Percentiles rank a stretch among this genome's conserved stretches.
phyloP scores from a whole-genome alignment of 2,329 filamentous ascomycete species.

The Neoscytalidium dimidiatum region DNA sequence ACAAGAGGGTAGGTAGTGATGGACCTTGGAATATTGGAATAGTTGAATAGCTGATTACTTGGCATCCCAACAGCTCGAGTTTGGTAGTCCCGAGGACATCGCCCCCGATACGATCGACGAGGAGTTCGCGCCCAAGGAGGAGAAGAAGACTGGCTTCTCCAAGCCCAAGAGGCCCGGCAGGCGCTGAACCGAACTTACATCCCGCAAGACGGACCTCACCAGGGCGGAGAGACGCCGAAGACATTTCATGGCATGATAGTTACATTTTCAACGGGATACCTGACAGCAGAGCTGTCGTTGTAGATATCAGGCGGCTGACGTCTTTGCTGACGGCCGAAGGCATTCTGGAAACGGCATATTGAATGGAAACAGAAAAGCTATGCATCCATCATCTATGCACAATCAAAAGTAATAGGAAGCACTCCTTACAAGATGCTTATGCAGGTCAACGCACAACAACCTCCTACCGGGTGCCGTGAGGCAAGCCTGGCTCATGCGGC shows the following conservation, averaged over 20 bases:
- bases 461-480: background rate
- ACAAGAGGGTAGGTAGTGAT: constrained; percentile 65
- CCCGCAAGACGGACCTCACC: background rate
- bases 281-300: constrained; percentile 9
- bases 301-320: background rate
- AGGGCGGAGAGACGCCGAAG: too few relatives aligned
- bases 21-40: constrained; percentile 19
- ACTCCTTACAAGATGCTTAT: background rate
- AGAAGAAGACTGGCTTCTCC: constrained; percentile 69
- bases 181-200: constrained; percentile 31
- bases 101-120: constrained; percentile 64
- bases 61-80: constrained; percentile 50
- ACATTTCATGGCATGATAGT: background rate
- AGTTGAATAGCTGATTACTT: constrained; percentile 59
- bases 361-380: background rate
- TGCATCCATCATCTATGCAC: background rate
- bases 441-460: background rate
- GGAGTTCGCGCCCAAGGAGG: constrained; percentile 67
- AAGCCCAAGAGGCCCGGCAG: constrained; percentile 78
- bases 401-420: background rate
- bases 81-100: constrained; percentile 14
- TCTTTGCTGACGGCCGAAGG: background rate
- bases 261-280: constrained; percentile 6
- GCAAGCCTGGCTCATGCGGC: background rate
- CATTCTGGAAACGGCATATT: background rate